These are phyloP conservation scores for Ogataea hybrid DNA, from an alignment of 1,139 yeast genomes.

Conservation along the genomic window DNA sequence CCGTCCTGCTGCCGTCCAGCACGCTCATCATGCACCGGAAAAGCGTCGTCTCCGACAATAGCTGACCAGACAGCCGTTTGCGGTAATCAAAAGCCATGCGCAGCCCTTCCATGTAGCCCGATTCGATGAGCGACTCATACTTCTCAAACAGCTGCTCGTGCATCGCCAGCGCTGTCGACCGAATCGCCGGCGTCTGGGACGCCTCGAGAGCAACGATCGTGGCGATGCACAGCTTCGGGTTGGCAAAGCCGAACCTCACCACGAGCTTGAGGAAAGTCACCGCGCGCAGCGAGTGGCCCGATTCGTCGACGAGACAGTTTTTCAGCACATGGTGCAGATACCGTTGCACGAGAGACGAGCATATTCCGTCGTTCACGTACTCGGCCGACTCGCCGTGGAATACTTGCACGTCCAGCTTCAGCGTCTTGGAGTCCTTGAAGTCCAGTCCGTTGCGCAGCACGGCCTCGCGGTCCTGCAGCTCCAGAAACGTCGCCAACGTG, in stretches of 20 bases:
- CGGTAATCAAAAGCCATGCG: constrained; percentile 50
- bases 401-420: constrained; percentile 44
- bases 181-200: constrained; percentile 44
- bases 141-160: constrained; percentile 58
- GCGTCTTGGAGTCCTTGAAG: constrained; percentile 33
- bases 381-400: constrained; percentile 51
- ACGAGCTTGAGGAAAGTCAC: constrained; percentile 54
- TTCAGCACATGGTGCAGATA: constrained; percentile 49
- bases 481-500: constrained; percentile 54
- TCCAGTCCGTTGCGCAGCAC: constrained; percentile 39
- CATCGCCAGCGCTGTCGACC: constrained; percentile 48
- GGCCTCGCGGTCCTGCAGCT: constrained; percentile 48
- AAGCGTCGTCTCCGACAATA: constrained; percentile 24
- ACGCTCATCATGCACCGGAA: constrained; percentile 41
- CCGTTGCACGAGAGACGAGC: constrained; percentile 68
- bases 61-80: constrained; percentile 27
- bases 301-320: constrained; percentile 39
- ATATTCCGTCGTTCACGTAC: constrained; percentile 62
- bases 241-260: constrained; percentile 65
- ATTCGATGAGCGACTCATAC: constrained; percentile 68
- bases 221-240: constrained; percentile 67
- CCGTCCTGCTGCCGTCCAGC: constrained; percentile 41
- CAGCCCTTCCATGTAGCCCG: constrained; percentile 65
- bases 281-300: constrained; percentile 45
- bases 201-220: constrained; percentile 70